phyloP scores from a whole-genome alignment of 805 yeast genomes.

The Wickerhamiella slavikovae region DNA sequence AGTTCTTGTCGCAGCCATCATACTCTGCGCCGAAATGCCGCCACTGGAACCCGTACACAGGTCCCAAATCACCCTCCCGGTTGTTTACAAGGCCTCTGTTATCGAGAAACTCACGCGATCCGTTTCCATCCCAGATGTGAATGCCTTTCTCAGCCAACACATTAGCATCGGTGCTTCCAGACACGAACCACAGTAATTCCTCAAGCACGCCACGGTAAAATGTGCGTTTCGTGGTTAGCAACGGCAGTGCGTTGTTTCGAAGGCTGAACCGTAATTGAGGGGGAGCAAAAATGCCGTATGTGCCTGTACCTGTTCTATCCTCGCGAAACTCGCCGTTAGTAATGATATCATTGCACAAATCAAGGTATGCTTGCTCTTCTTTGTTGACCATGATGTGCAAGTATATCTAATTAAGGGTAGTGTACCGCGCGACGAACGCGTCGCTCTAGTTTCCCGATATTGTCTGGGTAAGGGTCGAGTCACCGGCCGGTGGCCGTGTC shows the following conservation, averaged over 20 bases:
- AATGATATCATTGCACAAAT: slow-evolving; percentile 57
- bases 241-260: slow-evolving; percentile 54
- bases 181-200: slow-evolving; percentile 82
- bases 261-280: slow-evolving; percentile 79
- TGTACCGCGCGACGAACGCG: no score
- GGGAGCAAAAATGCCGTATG: slow-evolving; percentile 78
- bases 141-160: slow-evolving; percentile 63
- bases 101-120: slow-evolving; percentile 79
- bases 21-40: slow-evolving; percentile 96
- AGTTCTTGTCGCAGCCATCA: slow-evolving; percentile 68
- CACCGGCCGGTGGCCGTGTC: no score
- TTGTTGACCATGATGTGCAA: slow-evolving; percentile 20
- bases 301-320: slow-evolving; percentile 97
- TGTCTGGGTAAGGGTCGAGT: no score
- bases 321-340: slow-evolving; percentile 77
- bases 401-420: no score
- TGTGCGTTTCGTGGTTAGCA: slow-evolving; percentile 82
- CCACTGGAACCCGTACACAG: slow-evolving; percentile 99
- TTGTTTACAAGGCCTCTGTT: slow-evolving; percentile 58
- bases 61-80: slow-evolving; percentile 89
- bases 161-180: slow-evolving; percentile 78
- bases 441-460: no score
- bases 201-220: slow-evolving; percentile 75
- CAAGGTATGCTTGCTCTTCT: slow-evolving; percentile 75
- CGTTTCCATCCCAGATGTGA: slow-evolving; percentile 98